phyloP scores from a whole-genome alignment of 768 basidiomycete species.

The Gloeopeniophorella convolvens region DNA sequence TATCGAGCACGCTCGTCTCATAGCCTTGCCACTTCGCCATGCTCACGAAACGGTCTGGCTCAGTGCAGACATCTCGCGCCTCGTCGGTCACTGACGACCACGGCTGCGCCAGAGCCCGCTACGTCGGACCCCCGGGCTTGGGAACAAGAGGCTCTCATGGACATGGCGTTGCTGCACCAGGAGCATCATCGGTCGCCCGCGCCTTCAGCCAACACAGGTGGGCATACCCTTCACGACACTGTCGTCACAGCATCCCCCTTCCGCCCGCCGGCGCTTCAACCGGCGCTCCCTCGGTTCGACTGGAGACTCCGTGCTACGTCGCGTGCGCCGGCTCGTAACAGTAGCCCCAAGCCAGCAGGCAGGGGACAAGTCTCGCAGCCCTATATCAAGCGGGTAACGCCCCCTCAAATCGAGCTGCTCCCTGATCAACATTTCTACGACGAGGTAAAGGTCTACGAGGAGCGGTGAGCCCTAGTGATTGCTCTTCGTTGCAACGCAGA shows the following conservation, averaged over 20 bases:
- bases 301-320: constrained; percentile 56
- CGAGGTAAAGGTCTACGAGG: constrained; percentile 47
- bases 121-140: neutral
- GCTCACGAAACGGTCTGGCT: neutral
- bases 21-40: neutral
- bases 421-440: constrained; percentile 39
- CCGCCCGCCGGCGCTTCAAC: neutral
- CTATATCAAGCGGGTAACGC: constrained; percentile 35
- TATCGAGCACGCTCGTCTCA: neutral
- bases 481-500: neutral
- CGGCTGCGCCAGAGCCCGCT: neutral
- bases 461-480: constrained; percentile 36
- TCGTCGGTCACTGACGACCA: neutral
- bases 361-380: constrained; percentile 16
- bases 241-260: constrained; percentile 10
- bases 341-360: constrained; percentile 15
- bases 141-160: constrained; percentile 13
- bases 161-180: neutral
- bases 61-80: neutral
- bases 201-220: neutral
- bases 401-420: constrained; percentile 29
- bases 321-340: constrained; percentile 21
- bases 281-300: constrained; percentile 40
- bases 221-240: neutral
- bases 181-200: neutral